phyloP scores from a whole-genome alignment of 2,329 filamentous ascomycete genomes.

The Pestalotiopsis fici region DNA sequence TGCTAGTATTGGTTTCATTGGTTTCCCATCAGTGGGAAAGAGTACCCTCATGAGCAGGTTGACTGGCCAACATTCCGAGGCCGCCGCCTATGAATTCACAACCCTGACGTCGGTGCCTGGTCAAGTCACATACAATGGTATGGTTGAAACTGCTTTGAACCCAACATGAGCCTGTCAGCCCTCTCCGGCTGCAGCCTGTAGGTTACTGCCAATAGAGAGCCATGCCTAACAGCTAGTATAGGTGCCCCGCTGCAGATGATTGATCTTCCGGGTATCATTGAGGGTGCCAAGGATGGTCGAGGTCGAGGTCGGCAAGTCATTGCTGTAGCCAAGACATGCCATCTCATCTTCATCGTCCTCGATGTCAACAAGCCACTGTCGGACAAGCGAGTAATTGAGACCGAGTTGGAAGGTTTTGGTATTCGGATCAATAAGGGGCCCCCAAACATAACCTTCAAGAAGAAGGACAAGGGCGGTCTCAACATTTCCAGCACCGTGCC shows the following conservation, averaged over 20 bases:
- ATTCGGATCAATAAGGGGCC: conserved; percentile 97
- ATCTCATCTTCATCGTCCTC: conserved; percentile 97
- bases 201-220: neutral
- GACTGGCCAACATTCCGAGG: conserved; percentile 96
- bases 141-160: conserved; percentile 10
- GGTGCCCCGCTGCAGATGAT: conserved; percentile 96
- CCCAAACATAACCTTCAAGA: conserved; percentile 98
- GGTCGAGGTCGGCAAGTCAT: conserved; percentile 98
- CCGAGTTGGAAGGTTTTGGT: conserved; percentile 93
- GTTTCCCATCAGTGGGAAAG: conserved; percentile 97
- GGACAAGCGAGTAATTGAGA: conserved; percentile 94
- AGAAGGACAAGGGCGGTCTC: conserved; percentile 98
- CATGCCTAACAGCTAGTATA: conserved; percentile 20
- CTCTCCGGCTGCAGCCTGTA: neutral
- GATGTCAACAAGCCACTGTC: conserved; percentile 98
- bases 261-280: conserved; percentile 97
- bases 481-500: conserved; percentile 95
- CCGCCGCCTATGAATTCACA: conserved; percentile 97
- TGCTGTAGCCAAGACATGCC: conserved; percentile 97
- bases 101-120: conserved; percentile 96
- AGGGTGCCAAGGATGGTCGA: conserved; percentile 97
- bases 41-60: conserved; percentile 94
- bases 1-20: conserved; percentile 95
- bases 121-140: conserved; percentile 90
- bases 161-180: neutral